These are phyloP conservation scores for Chenopodium album DNA, from an alignment of 148 eudicot species.

Conservation along the genomic window DNA sequence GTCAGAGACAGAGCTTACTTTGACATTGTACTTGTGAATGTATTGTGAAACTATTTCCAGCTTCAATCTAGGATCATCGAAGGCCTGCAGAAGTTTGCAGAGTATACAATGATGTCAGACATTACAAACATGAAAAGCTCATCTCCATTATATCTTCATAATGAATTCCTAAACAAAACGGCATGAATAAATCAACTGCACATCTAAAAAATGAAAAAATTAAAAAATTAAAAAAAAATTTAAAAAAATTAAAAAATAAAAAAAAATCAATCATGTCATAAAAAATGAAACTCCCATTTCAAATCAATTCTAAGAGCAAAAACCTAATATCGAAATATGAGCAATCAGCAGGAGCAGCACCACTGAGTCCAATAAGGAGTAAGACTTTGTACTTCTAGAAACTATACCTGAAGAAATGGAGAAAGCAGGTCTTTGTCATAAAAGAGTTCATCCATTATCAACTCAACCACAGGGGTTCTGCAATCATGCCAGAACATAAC, in stretches of 20 bases:
- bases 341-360: background rate
- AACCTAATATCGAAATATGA: background rate
- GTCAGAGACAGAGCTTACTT: constrained; percentile 42
- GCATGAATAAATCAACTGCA: background rate
- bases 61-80: constrained; percentile 70
- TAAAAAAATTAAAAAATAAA: background rate
- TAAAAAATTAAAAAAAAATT: too few species aligned
- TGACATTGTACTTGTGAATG: constrained; percentile 71
- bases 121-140: background rate
- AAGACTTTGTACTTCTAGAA: background rate
- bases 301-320: background rate
- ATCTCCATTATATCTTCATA: background rate
- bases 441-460: constrained; percentile 74
- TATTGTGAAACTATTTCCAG: constrained; percentile 68
- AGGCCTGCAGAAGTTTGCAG: constrained; percentile 49
- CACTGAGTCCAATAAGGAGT: background rate
- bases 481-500: constrained; percentile 23
- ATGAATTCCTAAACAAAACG: background rate
- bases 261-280: background rate
- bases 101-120: constrained; percentile 5
- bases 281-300: background rate
- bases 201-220: too few species aligned
- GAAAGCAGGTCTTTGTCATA: constrained; percentile 52
- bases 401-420: constrained; percentile 70
- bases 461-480: constrained; percentile 70